These are phyloP conservation scores for Galerina marginata DNA, from an alignment of 768 basidiomycete species.

Conservation along the genomic window DNA sequence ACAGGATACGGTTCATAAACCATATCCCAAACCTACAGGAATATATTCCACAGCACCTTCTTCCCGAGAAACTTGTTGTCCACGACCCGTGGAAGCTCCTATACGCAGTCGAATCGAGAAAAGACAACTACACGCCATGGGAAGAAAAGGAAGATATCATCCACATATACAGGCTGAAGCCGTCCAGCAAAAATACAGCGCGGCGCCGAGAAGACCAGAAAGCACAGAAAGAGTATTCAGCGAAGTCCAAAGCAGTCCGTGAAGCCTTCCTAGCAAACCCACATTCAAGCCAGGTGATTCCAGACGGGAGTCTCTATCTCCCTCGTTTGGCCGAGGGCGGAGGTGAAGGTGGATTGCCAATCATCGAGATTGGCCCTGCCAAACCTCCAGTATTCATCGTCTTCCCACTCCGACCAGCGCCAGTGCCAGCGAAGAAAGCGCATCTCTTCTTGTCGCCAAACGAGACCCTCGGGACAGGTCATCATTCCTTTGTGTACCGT, in stretches of 20 bases:
- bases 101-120: not conserved
- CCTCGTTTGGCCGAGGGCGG: not conserved
- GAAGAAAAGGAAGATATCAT: slow-evolving; percentile 9
- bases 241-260: not conserved
- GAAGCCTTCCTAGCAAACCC: slow-evolving; percentile 11
- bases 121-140: not conserved
- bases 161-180: slow-evolving; percentile 7
- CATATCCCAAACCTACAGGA: slow-evolving; percentile 12
- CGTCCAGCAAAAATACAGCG: not conserved
- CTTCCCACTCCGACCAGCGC: slow-evolving; percentile 29
- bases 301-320: slow-evolving; percentile 8
- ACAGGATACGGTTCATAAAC: not conserved
- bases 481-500: slow-evolving; percentile 58
- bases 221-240: not conserved
- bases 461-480: slow-evolving; percentile 43
- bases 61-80: slow-evolving; percentile 30
- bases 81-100: slow-evolving; percentile 29
- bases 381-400: slow-evolving; percentile 35
- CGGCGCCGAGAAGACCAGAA: slow-evolving; percentile 1
- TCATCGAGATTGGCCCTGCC: slow-evolving; percentile 16
- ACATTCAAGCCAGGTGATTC: slow-evolving; percentile 13
- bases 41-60: slow-evolving; percentile 30
- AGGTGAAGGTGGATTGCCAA: no score
- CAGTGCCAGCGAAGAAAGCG: slow-evolving; percentile 36
- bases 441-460: slow-evolving; percentile 54